phyloP scores from a whole-genome alignment of 73 alveolate species.

The Paramecium sexaurelia region DNA sequence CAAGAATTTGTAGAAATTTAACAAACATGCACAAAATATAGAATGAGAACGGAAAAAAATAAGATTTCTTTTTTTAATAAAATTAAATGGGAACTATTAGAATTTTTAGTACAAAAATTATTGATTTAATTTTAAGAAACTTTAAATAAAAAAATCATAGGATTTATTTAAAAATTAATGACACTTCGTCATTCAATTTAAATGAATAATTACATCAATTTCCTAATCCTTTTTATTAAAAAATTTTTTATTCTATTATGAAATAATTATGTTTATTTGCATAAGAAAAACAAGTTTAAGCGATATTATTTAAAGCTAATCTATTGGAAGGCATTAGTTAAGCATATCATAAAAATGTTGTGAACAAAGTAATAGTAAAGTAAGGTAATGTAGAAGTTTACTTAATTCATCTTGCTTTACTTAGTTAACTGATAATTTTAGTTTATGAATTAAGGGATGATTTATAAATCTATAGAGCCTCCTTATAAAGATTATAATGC shows the following conservation, averaged over 20 bases:
- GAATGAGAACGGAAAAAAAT: not conserved
- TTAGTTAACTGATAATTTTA: not conserved
- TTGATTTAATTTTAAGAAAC: conserved; percentile 16
- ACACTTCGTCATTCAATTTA: not conserved
- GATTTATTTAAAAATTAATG: not conserved
- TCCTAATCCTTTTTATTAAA: not conserved
- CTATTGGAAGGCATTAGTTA: conserved; percentile 6
- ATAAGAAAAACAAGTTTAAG: not conserved
- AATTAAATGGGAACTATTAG: not conserved
- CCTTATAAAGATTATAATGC: not conserved
- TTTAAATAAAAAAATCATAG: not conserved
- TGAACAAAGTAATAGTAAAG: not conserved
- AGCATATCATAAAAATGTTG: not conserved
- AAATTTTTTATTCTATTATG: conserved; percentile 1
- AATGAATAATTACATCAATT: not conserved
- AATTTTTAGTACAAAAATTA: not conserved
- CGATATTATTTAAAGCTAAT: conserved; percentile 10
- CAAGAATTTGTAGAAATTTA: conserved; percentile 1
- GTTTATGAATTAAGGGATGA: not conserved
- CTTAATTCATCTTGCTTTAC: not conserved
- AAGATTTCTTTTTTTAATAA: not conserved
- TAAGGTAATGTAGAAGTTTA: not conserved
- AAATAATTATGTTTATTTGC: not conserved
- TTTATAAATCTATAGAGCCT: not conserved
- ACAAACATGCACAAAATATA: not conserved